phyloP scores from a whole-genome alignment of 495 filamentous ascomycete species.

The Oleoguttula mirabilis region DNA sequence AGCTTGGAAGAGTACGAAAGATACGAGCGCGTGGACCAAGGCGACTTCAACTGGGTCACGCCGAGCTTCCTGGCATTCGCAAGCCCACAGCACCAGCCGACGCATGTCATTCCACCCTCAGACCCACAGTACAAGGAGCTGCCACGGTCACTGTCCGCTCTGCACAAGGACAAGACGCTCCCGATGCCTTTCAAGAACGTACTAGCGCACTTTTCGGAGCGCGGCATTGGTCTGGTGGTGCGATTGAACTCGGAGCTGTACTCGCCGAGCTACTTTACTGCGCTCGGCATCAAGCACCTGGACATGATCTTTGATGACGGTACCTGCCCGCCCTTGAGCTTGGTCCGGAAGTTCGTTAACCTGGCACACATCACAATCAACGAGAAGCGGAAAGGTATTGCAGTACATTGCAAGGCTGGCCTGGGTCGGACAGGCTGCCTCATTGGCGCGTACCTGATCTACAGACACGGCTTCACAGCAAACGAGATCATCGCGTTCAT shows the following conservation, averaged over 20 bases:
- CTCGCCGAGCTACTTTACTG: slow-evolving; percentile 87
- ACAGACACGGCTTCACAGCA: slow-evolving; percentile 94
- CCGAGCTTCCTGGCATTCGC: slow-evolving; percentile 92
- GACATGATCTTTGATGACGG: slow-evolving; percentile 99
- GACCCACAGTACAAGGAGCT: slow-evolving; percentile 61
- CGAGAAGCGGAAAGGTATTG: slow-evolving; percentile 72
- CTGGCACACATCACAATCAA: slow-evolving; percentile 91
- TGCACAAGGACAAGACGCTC: slow-evolving; percentile 47
- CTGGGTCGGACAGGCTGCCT: slow-evolving; percentile 92
- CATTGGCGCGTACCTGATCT: slow-evolving; percentile 95
- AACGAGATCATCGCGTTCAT: slow-evolving; percentile 98
- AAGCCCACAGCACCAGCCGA: slow-evolving; percentile 73
- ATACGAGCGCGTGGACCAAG: slow-evolving; percentile 92
- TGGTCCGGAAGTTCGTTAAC: slow-evolving; percentile 86
- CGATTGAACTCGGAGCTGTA: slow-evolving; percentile 93
- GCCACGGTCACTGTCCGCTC: slow-evolving; percentile 53
- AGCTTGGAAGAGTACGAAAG: slow-evolving; percentile 92
- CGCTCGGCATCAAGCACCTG: slow-evolving; percentile 84
- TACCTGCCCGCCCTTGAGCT: slow-evolving; percentile 75
- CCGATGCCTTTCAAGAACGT: slow-evolving; percentile 90
- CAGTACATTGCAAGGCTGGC: slow-evolving; percentile 96
- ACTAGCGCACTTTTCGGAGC: slow-evolving; percentile 69
- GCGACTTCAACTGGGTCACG: slow-evolving; percentile 99
- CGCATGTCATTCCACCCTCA: slow-evolving; percentile 52
- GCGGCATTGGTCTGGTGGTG: slow-evolving; percentile 85